phyloP scores from a whole-genome alignment of 257 asterid species.

The Paulownia fortunei region DNA sequence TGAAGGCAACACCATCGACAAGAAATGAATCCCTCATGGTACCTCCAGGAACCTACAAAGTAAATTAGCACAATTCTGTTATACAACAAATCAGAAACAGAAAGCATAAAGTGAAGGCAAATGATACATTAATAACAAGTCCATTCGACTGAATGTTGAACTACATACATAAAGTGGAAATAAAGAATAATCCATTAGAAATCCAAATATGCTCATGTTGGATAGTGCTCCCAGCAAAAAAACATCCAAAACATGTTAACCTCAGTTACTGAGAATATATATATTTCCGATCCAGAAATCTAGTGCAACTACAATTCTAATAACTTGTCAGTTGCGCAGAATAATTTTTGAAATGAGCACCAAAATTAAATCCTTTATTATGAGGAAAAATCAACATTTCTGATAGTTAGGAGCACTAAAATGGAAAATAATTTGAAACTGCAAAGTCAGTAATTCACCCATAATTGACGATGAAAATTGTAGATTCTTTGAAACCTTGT shows the following conservation, averaged over 20 bases:
- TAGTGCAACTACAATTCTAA: background rate
- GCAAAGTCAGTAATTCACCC: background rate
- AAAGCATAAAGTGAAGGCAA: conserved; percentile 6
- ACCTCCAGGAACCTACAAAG: conserved; percentile 95
- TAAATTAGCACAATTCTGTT: conserved; percentile 14
- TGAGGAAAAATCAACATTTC: too few species aligned
- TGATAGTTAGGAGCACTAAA: too few species aligned
- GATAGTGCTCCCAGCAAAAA: background rate
- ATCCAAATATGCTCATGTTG: background rate
- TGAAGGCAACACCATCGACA: conserved; percentile 97
- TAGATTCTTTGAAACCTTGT: background rate
- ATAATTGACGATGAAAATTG: background rate
- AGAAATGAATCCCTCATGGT: conserved; percentile 97
- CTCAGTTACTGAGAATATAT: background rate
- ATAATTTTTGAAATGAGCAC: background rate
- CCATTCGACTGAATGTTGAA: background rate
- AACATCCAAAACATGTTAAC: background rate
- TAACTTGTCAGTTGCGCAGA: background rate
- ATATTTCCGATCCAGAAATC: background rate
- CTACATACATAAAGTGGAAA: conserved; percentile 7
- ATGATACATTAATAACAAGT: background rate
- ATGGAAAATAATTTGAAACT: background rate
- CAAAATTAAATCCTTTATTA: background rate
- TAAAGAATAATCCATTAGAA: background rate
- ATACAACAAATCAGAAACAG: background rate